phyloP scores from a whole-genome alignment of 306 rosid species.

The Sechiopsis laciniata region DNA sequence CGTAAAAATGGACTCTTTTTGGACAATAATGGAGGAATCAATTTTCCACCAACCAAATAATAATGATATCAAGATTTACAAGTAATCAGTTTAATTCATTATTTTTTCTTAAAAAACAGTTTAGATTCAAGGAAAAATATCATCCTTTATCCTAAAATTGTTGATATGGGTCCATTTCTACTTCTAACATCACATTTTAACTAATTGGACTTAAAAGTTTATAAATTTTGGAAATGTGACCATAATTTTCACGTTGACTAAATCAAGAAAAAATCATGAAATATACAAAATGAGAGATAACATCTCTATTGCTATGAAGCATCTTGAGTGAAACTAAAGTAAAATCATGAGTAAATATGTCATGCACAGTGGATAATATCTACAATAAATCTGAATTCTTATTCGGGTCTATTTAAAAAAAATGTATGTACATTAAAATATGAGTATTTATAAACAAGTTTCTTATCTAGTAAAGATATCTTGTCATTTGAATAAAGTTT shows the following conservation, averaged over 20 bases:
- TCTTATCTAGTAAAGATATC: background rate
- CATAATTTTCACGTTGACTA: too few species aligned
- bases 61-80: background rate
- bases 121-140: background rate
- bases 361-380: too few species aligned
- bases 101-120: too few species aligned
- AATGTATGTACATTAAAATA: background rate
- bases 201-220: background rate
- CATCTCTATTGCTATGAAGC: too few species aligned
- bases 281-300: too few species aligned
- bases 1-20: background rate
- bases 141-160: too few species aligned
- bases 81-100: background rate
- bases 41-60: background rate
- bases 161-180: background rate
- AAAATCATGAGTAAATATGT: too few species aligned
- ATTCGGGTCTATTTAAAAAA: background rate
- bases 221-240: too few species aligned
- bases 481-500: background rate
- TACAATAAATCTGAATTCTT: too few species aligned
- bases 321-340: too few species aligned
- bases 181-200: too few species aligned
- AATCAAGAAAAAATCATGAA: too few species aligned
- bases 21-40: background rate
- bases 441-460: background rate